Conservation (phyloP, 768 basidiomycete genomes). For the Hortiboletus flavorubellus region DNA sequence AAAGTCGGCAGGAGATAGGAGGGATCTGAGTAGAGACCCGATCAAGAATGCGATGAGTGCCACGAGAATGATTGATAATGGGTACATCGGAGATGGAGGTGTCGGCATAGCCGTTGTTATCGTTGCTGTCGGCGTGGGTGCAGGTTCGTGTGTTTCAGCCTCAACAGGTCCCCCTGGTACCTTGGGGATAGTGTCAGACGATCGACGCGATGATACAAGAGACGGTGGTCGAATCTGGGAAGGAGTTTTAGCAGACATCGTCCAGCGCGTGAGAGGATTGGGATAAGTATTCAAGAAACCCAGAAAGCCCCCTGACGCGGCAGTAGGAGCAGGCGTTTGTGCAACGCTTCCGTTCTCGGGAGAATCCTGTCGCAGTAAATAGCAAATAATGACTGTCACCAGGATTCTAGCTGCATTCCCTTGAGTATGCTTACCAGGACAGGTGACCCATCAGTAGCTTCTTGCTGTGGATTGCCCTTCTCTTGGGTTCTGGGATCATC, state of each 20-base stretch:
- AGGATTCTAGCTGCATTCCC: background rate
- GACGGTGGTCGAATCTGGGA: slow-evolving; percentile 21
- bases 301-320: slow-evolving; percentile 44
- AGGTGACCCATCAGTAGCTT: slow-evolving; percentile 17
- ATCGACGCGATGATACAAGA: slow-evolving; percentile 20
- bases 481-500: slow-evolving; percentile 17
- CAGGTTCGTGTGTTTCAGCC: slow-evolving; percentile 12
- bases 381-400: background rate
- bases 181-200: slow-evolving; percentile 23
- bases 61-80: slow-evolving; percentile 59
- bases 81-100: slow-evolving; percentile 28
- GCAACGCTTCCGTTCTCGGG: slow-evolving; percentile 23
- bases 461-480: slow-evolving; percentile 18
- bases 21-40: slow-evolving; percentile 84
- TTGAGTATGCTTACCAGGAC: slow-evolving; percentile 19
- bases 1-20: slow-evolving; percentile 89
- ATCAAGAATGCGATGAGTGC: slow-evolving; percentile 88
- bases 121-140: background rate
- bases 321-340: slow-evolving; percentile 19
- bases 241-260: slow-evolving; percentile 28
- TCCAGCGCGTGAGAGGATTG: slow-evolving; percentile 55
- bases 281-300: slow-evolving; percentile 61
- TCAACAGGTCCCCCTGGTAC: slow-evolving; percentile 37
- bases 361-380: slow-evolving; percentile 17
- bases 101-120: slow-evolving; percentile 2